Base-by-base conservation (phyloP, 495 filamentous ascomycete species). In the Xanthoparmelia taractica region DNA sequence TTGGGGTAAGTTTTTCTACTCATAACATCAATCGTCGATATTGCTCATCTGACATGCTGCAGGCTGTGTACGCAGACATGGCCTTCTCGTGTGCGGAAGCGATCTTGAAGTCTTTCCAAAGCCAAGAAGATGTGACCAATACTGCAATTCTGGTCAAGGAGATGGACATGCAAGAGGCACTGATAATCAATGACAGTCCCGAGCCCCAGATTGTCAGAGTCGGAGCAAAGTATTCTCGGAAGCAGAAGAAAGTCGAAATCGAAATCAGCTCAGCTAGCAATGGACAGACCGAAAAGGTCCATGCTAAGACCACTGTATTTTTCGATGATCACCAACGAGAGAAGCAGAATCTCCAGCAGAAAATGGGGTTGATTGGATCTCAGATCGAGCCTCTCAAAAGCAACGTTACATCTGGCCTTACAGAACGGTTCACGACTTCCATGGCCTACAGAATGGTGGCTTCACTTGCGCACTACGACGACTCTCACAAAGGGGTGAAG, bases 361-460 rank as follows among this genome's bases (percentile, higher is more conserved):
- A 43, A 31, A 31, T 57, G 10, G 50, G 36, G 36, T 58, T 52
- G 10, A 34, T 57, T 63, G 38, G 29, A 13, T 23, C 61, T 47
- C n/a, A 29, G 40, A 63, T 63, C 41, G 50, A 45, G 27, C 4
- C 34, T 36, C 37, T 63, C 36, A 63, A 63, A 48, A 47, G 13
- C 17, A 40, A 17, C 27, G 61, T 20, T 31, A 45, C 61, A 45
- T 43, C 36, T 13, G 61, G 61, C 36, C 29, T 58, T 58, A 47
- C 61, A 20, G 61, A 63, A 43, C 52, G 61, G 12, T 63, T 63
- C 61, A 58, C 61, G 8, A 63, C 61, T 34, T 45, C 61, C n/a
- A 63, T 63, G 61, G 61, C 61, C 36, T 63, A 63, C 29, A 57
- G 52, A 57, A 63, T 63, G 61, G 61, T 63, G 50, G 61, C 61